phyloP scores from a whole-genome alignment of 2,329 filamentous ascomycete genomes.

The Didymella glomerata region DNA sequence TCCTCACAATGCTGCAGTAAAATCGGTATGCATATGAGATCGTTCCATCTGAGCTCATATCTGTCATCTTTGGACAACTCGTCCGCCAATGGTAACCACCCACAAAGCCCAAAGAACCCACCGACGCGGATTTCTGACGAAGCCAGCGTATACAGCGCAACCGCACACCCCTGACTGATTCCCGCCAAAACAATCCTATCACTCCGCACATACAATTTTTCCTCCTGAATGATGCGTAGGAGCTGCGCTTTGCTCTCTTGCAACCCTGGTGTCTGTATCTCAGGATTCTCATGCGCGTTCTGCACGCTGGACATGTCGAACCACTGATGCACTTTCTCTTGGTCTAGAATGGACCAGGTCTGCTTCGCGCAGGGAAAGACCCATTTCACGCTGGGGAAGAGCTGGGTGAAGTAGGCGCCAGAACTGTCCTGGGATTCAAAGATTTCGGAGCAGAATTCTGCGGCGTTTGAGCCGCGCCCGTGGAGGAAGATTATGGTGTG shows the following conservation, averaged over 20 bases:
- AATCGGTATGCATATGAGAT: slow-evolving; percentile 41
- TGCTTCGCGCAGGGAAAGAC: slow-evolving; percentile 59
- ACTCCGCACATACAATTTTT: slow-evolving; percentile 16
- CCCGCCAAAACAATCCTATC: slow-evolving; percentile 31
- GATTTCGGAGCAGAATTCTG: slow-evolving; percentile 53
- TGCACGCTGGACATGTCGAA: slow-evolving; percentile 61
- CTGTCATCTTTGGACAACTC: slow-evolving; percentile 3
- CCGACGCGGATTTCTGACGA: slow-evolving; percentile 13
- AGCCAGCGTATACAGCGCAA: slow-evolving; percentile 25
- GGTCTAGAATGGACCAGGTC: background rate
- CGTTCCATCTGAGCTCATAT: background rate
- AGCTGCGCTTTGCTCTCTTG: slow-evolving; percentile 51
- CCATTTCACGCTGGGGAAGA: slow-evolving; percentile 53
- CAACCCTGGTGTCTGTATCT: slow-evolving; percentile 56
- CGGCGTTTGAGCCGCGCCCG: slow-evolving; percentile 53
- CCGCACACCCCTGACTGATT: slow-evolving; percentile 39
- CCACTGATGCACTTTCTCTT: slow-evolving; percentile 46
- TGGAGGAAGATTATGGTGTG: slow-evolving; percentile 61
- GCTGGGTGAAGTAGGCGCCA: slow-evolving; percentile 47
- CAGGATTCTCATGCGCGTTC: slow-evolving; percentile 53
- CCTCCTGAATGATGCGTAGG: slow-evolving; percentile 24
- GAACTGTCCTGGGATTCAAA: slow-evolving; percentile 41
- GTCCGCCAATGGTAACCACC: slow-evolving; percentile 31
- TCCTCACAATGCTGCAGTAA: slow-evolving; percentile 56
- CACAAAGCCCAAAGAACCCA: slow-evolving; percentile 34